These are phyloP conservation scores for Xanthoceras sorbifolium DNA, from an alignment of 345 rosid species.

Conservation along the genomic window DNA sequence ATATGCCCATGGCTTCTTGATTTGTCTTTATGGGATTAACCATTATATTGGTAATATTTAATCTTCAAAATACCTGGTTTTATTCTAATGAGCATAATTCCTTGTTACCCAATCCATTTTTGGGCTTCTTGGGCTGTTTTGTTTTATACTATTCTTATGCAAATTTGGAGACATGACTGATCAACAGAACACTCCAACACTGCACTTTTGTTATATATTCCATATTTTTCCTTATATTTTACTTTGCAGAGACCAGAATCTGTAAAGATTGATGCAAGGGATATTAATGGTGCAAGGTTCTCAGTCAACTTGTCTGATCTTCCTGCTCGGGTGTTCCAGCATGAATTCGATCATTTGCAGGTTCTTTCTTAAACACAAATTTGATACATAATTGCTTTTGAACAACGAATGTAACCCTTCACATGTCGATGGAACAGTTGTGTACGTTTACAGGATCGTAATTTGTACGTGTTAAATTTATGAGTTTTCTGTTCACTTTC, in stretches of 20 bases:
- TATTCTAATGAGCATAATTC: background rate
- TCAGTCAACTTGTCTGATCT: constrained; percentile 69
- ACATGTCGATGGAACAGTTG: background rate
- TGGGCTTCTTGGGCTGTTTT: constrained; percentile 12
- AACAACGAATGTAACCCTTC: background rate
- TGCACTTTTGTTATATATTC: background rate
- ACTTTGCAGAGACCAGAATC: constrained; percentile 83
- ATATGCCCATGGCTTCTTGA: background rate
- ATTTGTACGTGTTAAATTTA: constrained; percentile 1
- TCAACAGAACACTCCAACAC: background rate
- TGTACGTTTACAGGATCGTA: background rate
- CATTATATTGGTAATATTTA: background rate
- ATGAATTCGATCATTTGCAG: constrained; percentile 93
- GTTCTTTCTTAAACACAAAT: constrained; percentile 36
- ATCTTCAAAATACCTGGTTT: background rate
- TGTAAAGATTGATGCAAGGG: constrained; percentile 85
- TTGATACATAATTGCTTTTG: background rate
- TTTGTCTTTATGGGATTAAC: background rate
- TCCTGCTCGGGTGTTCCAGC: constrained; percentile 91
- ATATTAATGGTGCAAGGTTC: constrained; percentile 71
- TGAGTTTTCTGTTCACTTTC: background rate
- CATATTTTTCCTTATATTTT: background rate
- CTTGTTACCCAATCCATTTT: background rate
- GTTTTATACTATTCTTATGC: background rate
- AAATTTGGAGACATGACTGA: background rate